These are phyloP conservation scores for Strobilomyces dryophilus DNA, from an alignment of 768 basidiomycete genomes.

Conservation along the genomic window DNA sequence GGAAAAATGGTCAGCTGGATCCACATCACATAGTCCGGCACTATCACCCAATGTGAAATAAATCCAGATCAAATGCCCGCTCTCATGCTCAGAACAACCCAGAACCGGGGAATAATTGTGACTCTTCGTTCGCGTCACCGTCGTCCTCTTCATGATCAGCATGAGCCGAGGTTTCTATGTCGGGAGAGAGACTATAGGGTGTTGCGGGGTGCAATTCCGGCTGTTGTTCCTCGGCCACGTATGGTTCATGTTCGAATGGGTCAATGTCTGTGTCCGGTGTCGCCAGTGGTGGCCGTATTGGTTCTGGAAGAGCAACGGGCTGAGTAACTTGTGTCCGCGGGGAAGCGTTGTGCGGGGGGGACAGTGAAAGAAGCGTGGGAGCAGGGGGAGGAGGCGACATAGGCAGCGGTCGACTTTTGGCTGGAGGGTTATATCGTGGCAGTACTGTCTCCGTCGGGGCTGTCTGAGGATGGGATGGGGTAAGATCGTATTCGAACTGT, in stretches of 20 bases:
- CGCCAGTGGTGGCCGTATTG: constrained; percentile 13
- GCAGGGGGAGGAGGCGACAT: constrained; percentile 11
- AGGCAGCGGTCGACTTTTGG: constrained; percentile 5
- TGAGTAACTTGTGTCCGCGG: constrained; percentile 5
- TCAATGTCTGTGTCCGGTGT: constrained; percentile 31
- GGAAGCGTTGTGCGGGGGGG: constrained; percentile 1
- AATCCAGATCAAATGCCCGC: not conserved
- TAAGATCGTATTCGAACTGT: constrained; percentile 40
- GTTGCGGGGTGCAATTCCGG: constrained; percentile 15
- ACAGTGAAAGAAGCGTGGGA: constrained; percentile 8
- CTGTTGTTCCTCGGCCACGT: constrained; percentile 19
- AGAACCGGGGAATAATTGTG: constrained; percentile 41
- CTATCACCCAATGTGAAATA: constrained; percentile 12
- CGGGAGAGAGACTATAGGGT: constrained; percentile 28
- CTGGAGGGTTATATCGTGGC: constrained; percentile 11
- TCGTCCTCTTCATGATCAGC: constrained; percentile 21
- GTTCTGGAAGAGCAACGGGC: constrained; percentile 8
- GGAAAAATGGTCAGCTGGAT: constrained; percentile 2
- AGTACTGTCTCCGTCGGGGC: not conserved
- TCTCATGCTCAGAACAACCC: constrained; percentile 34
- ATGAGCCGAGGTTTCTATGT: constrained; percentile 3
- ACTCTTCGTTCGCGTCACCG: constrained; percentile 28
- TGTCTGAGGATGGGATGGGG: constrained; percentile 16
- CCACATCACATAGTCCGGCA: constrained; percentile 11
- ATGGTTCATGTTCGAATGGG: constrained; percentile 31